Percentiles rank a stretch among this genome's conserved stretches.
Evolutionary conservation across 2,329 filamentous ascomycete species (phyloP).

Genomic region (Claviceps sp.): DNA sequence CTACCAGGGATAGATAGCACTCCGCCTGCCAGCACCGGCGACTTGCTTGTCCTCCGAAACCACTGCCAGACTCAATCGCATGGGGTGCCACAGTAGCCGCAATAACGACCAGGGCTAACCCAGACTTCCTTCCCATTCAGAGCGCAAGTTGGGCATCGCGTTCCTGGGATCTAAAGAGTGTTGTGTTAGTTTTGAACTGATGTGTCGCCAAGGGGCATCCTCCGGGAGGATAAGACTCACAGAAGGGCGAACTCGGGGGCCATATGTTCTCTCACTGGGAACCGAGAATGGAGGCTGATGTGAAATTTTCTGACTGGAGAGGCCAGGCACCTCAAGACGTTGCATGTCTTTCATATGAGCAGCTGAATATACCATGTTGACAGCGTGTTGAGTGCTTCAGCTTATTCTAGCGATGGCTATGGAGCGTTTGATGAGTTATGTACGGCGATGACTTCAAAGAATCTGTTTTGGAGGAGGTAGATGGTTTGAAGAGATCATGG

Average conservation of each 20-base stretch:
- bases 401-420: too few species aligned
- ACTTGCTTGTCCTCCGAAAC: background rate
- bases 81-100: slow-evolving; percentile 37
- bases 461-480: too few species aligned
- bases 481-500: background rate
- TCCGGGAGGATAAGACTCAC: background rate
- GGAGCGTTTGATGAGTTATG: background rate
- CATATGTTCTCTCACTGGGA: background rate
- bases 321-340: background rate
- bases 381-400: background rate
- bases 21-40: too few species aligned
- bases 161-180: slow-evolving; percentile 29
- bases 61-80: slow-evolving; percentile 12
- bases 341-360: background rate
- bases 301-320: background rate
- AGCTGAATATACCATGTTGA: background rate
- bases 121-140: slow-evolving; percentile 37
- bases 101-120: slow-evolving; percentile 40
- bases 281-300: background rate
- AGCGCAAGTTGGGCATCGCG: slow-evolving; percentile 38
- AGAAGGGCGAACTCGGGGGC: slow-evolving; percentile 6
- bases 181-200: background rate
- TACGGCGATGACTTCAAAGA: background rate
- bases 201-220: background rate
- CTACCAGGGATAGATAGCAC: too few species aligned